Conservation (phyloP, 75 land plant genomes). For the Adiantum capillusveneris region DNA sequence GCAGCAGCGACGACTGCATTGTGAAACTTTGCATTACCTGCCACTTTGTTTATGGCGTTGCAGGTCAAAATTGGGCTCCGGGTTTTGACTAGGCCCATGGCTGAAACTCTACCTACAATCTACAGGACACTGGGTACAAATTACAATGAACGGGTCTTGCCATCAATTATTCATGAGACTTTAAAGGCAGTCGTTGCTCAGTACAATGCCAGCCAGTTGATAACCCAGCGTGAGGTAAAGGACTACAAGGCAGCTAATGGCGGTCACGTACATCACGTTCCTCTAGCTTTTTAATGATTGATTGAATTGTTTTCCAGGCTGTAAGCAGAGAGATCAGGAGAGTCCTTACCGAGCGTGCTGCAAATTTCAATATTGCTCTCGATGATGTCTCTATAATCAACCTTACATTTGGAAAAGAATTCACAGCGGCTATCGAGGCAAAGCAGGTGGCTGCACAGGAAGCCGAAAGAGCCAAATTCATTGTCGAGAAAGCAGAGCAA, state of each 20-base stretch:
- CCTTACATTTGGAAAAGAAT: slow-evolving; percentile 62
- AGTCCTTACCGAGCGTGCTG: slow-evolving; percentile 47
- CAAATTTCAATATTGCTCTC: slow-evolving; percentile 51
- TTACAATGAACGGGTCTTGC: slow-evolving; percentile 71
- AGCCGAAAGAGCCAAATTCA: slow-evolving; percentile 62
- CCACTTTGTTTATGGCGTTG: too few relatives aligned
- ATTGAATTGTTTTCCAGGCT: slow-evolving; percentile 19
- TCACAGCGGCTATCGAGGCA: slow-evolving; percentile 61
- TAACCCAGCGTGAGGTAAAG: slow-evolving; percentile 81
- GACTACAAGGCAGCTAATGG: too few relatives aligned
- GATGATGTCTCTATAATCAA: slow-evolving; percentile 65
- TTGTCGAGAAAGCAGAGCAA: slow-evolving; percentile 73
- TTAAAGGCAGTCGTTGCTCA: slow-evolving; percentile 87
- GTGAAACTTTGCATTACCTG: too few relatives aligned
- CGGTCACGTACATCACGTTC: not conserved
- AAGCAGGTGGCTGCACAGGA: slow-evolving; percentile 71
- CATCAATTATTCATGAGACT: slow-evolving; percentile 75
- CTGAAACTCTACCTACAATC: slow-evolving; percentile 60
- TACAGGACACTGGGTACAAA: slow-evolving; percentile 65
- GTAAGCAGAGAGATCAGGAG: slow-evolving; percentile 55
- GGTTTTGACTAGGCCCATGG: slow-evolving; percentile 67
- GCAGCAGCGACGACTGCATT: too few relatives aligned
- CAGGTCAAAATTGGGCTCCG: slow-evolving; percentile 79
- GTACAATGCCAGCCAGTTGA: slow-evolving; percentile 82
- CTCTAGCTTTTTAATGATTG: not conserved